These are phyloP conservation scores for Thermothielavioides terrestris DNA, from an alignment of 495 filamentous ascomycete species.

Conservation along the genomic window DNA sequence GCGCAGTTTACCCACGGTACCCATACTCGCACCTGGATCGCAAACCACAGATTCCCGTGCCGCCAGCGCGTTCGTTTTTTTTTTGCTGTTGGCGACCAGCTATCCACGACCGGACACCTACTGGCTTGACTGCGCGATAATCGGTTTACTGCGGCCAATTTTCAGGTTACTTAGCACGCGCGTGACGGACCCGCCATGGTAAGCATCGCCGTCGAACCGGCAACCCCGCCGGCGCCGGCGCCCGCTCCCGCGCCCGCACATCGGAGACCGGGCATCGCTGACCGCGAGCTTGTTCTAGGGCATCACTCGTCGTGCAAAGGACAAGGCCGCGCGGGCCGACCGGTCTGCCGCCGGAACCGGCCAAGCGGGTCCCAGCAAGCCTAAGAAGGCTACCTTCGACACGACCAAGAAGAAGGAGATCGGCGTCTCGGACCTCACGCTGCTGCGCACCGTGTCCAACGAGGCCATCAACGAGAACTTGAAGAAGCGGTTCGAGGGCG, in stretches of 20 bases:
- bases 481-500: constrained; percentile 92
- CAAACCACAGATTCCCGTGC: background rate
- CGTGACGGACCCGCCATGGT: constrained; percentile 25
- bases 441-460: constrained; percentile 96
- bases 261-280: background rate
- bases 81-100: background rate
- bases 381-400: constrained; percentile 94
- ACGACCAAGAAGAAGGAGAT: constrained; percentile 98
- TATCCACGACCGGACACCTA: background rate
- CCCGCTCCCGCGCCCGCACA: background rate
- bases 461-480: constrained; percentile 99
- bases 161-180: constrained; percentile 8
- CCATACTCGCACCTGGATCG: background rate
- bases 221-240: background rate
- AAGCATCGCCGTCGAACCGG: constrained; percentile 6
- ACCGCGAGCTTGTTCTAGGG: constrained; percentile 29
- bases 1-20: too few species aligned
- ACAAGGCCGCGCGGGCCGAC: constrained; percentile 56
- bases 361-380: constrained; percentile 51
- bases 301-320: constrained; percentile 49
- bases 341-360: constrained; percentile 42
- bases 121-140: background rate
- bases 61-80: background rate
- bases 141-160: constrained; percentile 8
- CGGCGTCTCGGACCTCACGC: constrained; percentile 92